Evolutionary conservation across 768 basidiomycete species (phyloP).

Genomic region (Porpolomopsis calyptriformis): DNA sequence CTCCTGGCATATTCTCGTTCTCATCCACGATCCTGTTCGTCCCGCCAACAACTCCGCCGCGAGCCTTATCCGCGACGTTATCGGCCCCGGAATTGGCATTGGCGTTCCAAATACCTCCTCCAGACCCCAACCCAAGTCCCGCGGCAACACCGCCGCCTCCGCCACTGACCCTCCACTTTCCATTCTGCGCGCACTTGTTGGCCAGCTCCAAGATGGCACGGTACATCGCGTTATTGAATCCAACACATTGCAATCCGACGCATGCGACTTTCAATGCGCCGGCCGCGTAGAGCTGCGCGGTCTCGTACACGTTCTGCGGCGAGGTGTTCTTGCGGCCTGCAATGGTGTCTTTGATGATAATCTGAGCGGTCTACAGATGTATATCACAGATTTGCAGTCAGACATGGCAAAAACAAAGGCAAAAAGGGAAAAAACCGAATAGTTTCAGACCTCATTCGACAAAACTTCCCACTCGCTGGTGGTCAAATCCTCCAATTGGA

Average conservation of each 20-base stretch:
- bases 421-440: neutral
- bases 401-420: conserved; percentile 3
- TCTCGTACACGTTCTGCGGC: conserved; percentile 70
- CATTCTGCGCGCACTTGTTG: conserved; percentile 30
- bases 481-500: conserved; percentile 55
- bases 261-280: conserved; percentile 69
- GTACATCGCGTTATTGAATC: conserved; percentile 63
- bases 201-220: conserved; percentile 57
- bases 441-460: conserved; percentile 42
- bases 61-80: neutral
- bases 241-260: conserved; percentile 64
- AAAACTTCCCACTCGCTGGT: conserved; percentile 61
- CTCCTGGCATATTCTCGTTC: neutral
- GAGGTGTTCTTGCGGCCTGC: conserved; percentile 62
- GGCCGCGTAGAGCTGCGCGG: conserved; percentile 56
- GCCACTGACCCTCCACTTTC: conserved; percentile 2
- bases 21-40: neutral
- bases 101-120: neutral
- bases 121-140: conserved; percentile 7
- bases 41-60: neutral
- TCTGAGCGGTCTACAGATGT: conserved; percentile 43
- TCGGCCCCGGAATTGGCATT: neutral
- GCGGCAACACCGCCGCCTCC: neutral
- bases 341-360: conserved; percentile 64
- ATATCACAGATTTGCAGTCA: conserved; percentile 1